These are phyloP conservation scores for Sophora flavescens DNA, from an alignment of 306 rosid species.

Conservation along the genomic window DNA sequence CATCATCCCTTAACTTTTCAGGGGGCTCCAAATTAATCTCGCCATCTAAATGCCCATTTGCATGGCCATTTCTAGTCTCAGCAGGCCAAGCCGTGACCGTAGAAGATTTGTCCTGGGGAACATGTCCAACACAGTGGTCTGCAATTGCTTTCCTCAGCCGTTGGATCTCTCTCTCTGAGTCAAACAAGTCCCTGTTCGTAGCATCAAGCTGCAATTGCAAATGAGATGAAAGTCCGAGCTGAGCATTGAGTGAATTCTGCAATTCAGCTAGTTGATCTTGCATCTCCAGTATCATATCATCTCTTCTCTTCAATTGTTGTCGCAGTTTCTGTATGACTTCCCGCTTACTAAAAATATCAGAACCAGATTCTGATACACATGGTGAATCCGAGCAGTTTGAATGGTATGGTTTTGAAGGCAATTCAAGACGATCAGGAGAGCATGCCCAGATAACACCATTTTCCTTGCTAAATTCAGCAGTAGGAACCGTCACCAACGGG, in stretches of 20 bases:
- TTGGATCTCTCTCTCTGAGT: constrained; percentile 86
- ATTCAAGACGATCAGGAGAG: constrained; percentile 89
- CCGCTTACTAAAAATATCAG: constrained; percentile 89
- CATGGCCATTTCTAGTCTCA: constrained; percentile 64
- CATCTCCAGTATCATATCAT: constrained; percentile 96
- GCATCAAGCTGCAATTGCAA: constrained; percentile 84
- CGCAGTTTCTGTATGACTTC: constrained; percentile 94
- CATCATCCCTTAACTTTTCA: constrained; percentile 64
- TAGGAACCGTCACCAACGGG: constrained; percentile 84
- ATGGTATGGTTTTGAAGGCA: constrained; percentile 79
- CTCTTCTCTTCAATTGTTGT: constrained; percentile 93
- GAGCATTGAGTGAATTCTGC: constrained; percentile 77
- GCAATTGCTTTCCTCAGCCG: constrained; percentile 92
- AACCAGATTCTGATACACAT: constrained; percentile 94
- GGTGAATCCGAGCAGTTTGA: constrained; percentile 97
- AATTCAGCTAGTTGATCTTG: constrained; percentile 91
- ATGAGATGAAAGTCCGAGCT: constrained; percentile 74
- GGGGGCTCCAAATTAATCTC: constrained; percentile 64
- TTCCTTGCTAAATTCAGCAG: constrained; percentile 77
- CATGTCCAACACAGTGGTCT: constrained; percentile 80
- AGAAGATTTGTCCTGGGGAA: constrained; percentile 60
- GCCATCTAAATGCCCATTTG: constrained; percentile 66
- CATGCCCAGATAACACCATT: constrained; percentile 84
- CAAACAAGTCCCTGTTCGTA: constrained; percentile 76
- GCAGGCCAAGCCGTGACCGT: constrained; percentile 52